These are phyloP conservation scores for Neurospora sp. DNA, from an alignment of 495 filamentous ascomycete genomes.

Conservation along the genomic window DNA sequence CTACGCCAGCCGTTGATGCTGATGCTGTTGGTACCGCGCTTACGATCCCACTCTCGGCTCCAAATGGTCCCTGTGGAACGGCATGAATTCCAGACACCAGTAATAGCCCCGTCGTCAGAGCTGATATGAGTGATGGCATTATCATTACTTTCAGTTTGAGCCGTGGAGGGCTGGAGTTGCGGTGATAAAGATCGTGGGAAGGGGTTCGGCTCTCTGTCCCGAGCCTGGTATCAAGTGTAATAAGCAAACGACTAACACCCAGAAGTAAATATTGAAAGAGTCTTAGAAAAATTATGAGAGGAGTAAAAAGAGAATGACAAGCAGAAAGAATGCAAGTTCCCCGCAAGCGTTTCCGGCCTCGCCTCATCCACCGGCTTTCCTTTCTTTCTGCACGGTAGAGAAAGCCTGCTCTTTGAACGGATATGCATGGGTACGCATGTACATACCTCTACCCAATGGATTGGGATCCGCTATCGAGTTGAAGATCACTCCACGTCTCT, in stretches of 20 bases:
- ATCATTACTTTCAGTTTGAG: conserved; percentile 11
- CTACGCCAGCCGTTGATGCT: background rate
- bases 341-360: background rate
- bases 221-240: background rate
- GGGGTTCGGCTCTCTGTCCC: background rate
- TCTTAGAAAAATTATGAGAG: background rate
- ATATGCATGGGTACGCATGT: background rate
- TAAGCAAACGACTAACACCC: background rate
- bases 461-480: background rate
- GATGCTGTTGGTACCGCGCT: background rate
- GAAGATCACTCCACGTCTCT: background rate
- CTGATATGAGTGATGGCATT: conserved; percentile 16
- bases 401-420: background rate
- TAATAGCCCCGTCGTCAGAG: conserved; percentile 11
- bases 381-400: background rate
- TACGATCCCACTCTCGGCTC: background rate
- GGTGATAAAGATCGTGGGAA: background rate
- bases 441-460: background rate
- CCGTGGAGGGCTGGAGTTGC: background rate
- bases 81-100: conserved; percentile 15
- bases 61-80: conserved; percentile 11
- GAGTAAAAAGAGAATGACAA: background rate
- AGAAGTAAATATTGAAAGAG: background rate
- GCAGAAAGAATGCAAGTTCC: background rate
- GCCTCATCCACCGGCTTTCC: background rate